Evolutionary conservation across 768 basidiomycete genomes (phyloP).

Genomic region (Royoungia palumana): DNA sequence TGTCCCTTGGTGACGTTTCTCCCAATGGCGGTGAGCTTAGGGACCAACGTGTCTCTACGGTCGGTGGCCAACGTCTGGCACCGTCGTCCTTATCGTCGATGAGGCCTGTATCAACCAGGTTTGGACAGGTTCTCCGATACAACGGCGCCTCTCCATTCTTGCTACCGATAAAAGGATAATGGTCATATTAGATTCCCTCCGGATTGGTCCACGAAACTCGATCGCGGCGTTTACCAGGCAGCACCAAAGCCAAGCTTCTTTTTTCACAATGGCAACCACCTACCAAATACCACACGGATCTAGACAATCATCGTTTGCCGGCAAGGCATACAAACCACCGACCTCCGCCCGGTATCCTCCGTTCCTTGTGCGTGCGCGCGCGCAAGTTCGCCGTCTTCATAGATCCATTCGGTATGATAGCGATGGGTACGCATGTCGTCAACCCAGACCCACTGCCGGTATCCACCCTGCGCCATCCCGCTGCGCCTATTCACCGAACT

Average conservation of each 20-base stretch:
- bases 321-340: constrained; percentile 1
- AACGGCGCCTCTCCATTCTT: constrained; percentile 2
- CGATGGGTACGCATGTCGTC: no score
- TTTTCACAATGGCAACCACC: background rate
- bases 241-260: background rate
- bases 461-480: constrained; percentile 4
- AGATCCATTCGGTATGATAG: no score
- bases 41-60: no score
- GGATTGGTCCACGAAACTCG: constrained; percentile 17
- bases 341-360: constrained; percentile 18
- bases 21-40: no score
- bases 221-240: constrained; percentile 12
- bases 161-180: constrained; percentile 3
- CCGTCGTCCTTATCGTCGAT: constrained; percentile 9
- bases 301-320: background rate
- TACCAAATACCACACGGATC: background rate
- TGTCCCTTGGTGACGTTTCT: no score
- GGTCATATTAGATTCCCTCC: background rate
- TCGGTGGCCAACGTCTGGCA: no score
- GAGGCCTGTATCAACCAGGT: constrained; percentile 2
- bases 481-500: constrained; percentile 16
- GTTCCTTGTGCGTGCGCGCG: no score
- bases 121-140: constrained; percentile 7
- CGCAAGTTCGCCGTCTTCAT: no score
- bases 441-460: background rate